Base-by-base conservation (phyloP, 768 basidiomycete genomes). In the Pleurotus cornucopiae region DNA sequence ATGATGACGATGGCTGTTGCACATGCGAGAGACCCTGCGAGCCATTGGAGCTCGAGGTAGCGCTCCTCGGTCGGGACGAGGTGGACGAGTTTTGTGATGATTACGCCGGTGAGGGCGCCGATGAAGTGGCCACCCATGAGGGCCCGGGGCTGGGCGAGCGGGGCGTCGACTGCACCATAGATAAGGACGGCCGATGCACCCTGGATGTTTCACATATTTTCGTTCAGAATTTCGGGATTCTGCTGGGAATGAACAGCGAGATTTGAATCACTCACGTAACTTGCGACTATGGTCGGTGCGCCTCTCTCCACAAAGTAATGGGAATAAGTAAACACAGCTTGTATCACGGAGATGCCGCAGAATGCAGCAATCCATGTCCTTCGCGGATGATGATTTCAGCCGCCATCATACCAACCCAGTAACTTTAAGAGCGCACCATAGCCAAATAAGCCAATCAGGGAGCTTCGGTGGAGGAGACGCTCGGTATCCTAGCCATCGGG, bases 141-240 rank as follows among this genome's bases (percentile, higher is more conserved):
- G 1, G 76, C 66, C 13, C 80, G 74, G 12, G 81, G 81, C 65
- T 84, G 82, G 0, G 79, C 76, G 39, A 83, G 63, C 5, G 81
- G 81, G 4, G 73, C 69, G 18, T 84, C 80, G 48, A 83, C 72
- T 2, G 76, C 72, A 14, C 79, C 81, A 57, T 81, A 83, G 26
- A 80, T 73, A 44, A 84, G 70, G 6, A 82, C 76, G 5, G 82
- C 82, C 9, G 78, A 77, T 20, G 81, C 81, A 18, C 78, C 82
- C 83, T 83, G 62, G 1, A 39, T 6, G 30, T 34, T 34, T 34
- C 30, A 34, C 6, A 11, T 3, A 11, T 34, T 34, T 34, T 34
- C 30, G 30, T 2, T 34, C 26, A 54, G 43, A 11, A 25, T 41
- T 12, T 18, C 30, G 25, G 54, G 14, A 26, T 23, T 48, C n/a